Conservation (phyloP, 164 flowering plant species). For the Liriodendron chinense region DNA sequence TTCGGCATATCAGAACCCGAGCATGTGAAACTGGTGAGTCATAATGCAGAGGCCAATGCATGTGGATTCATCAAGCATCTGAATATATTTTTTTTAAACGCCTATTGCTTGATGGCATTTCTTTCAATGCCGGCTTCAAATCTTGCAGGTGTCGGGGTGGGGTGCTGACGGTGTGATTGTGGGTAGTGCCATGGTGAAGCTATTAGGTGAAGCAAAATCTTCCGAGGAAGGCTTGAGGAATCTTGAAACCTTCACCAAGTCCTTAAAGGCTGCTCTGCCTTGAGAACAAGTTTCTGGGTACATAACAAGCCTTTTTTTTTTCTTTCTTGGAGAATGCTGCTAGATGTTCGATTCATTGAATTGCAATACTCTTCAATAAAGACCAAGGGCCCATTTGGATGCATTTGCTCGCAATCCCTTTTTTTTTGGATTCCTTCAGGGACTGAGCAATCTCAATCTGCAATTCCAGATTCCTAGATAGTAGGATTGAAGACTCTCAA, state of each 20-base stretch:
- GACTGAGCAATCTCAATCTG: too few relatives aligned
- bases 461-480: too few relatives aligned
- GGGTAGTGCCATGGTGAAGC: conserved; percentile 87
- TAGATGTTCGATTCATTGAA: too few relatives aligned
- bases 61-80: neutral
- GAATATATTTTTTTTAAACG: neutral
- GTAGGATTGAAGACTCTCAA: too few relatives aligned
- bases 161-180: conserved; percentile 98
- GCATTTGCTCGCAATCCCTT: too few relatives aligned
- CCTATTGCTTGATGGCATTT: neutral
- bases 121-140: neutral
- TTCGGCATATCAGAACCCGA: conserved; percentile 94
- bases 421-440: too few relatives aligned
- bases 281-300: conserved; percentile 24
- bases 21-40: conserved; percentile 79
- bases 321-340: too few relatives aligned
- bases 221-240: conserved; percentile 80
- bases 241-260: conserved; percentile 60
- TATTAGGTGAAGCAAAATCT: conserved; percentile 72
- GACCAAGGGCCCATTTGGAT: too few relatives aligned
- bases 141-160: conserved; percentile 73
- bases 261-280: conserved; percentile 64
- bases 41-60: neutral
- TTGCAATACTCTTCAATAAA: too few relatives aligned
- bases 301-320: neutral